Base-by-base conservation (phyloP, 192 early-diverging fungal genomes). In the Rhizophagus sp. region DNA sequence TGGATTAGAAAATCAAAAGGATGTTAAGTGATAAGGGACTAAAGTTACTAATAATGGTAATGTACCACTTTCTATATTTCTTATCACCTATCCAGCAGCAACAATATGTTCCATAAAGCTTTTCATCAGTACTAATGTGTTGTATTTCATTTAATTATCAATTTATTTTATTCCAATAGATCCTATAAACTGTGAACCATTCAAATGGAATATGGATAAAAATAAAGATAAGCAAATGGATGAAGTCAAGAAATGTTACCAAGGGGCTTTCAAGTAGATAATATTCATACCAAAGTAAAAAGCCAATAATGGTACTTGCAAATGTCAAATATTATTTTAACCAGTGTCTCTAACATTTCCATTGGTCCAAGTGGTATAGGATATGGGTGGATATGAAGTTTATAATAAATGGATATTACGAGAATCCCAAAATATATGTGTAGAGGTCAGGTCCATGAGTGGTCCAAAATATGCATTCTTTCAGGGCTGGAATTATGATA, bases 241-340 rank as follows among this genome's bases (percentile, higher is more conserved):
- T 2, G 33, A 34, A 34, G 27, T 13, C 34, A 36, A 72, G 70
- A 44, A n/a, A 72, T 72, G 70, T 47, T 72, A 36, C 70, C 70
- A 1, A 72, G 70, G 70, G 41, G 34, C 19, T 36, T 44, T n/a
- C 15, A 76, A 22, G 62, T 76, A 30, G 24, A 64, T 22, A 62
- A 76, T 76, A 22, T 41, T 13, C 75, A 76, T 64, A 76, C 57
- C 17, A 4, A 13, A 44, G 11, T 15, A 50, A 76, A 76, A 15
- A 30, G 65, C 27, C 62, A 76, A 76, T 34, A n/a, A 41, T 15
- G 36, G n/a, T n/a, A n/a, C 22, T 64, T 76, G 27, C 36, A 41
- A 76, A 50, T 7, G 19, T 52, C 75, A 3, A 63, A 64, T 19
- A 39, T 64, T 39, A 41, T 19, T 64, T 36, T 76, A 76, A 63